These are phyloP conservation scores for Euphorbia schlechtendalii DNA, from an alignment of 441 rosid genomes.

Conservation along the genomic window DNA sequence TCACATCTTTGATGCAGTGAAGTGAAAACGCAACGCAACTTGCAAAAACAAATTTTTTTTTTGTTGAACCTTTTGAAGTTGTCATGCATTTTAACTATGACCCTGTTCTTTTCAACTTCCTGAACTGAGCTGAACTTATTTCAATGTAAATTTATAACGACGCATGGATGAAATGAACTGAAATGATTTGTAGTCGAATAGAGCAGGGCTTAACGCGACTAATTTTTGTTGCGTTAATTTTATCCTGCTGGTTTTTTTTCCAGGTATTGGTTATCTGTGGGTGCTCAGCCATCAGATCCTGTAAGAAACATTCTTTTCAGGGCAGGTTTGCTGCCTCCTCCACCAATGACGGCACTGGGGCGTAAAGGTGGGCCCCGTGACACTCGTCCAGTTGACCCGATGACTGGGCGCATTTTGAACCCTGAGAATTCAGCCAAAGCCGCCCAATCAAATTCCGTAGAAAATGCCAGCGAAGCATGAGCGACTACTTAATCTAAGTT, in stretches of 20 bases:
- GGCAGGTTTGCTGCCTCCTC: conserved; percentile 80
- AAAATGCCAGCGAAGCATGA: conserved; percentile 7
- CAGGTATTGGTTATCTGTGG: conserved; percentile 94
- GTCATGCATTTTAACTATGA: not conserved
- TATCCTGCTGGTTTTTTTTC: conserved; percentile 10
- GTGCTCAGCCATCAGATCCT: conserved; percentile 89
- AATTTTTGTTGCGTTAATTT: not conserved
- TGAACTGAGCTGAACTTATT: not conserved
- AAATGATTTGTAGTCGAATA: too few relatives aligned
- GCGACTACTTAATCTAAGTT: conserved; percentile 13
- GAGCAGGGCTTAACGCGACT: too few relatives aligned
- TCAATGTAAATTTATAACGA: too few relatives aligned
- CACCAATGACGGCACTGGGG: conserved; percentile 76
- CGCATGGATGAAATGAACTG: too few relatives aligned
- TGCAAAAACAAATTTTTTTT: not conserved
- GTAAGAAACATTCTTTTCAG: conserved; percentile 77
- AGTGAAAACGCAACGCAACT: not conserved
- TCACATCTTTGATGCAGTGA: not conserved
- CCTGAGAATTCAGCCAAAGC: conserved; percentile 27
- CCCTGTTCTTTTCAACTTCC: not conserved
- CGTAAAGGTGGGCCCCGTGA: conserved; percentile 85
- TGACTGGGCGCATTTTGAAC: conserved; percentile 55
- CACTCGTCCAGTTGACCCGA: conserved; percentile 62
- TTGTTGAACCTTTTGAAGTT: not conserved
- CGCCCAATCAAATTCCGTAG: conserved; percentile 18